Evolutionary conservation across 2,329 filamentous ascomycete species (phyloP), one percentile per base, ranked within the genome.

Genomic region (Pseudofabraea citricarpa): DNA sequence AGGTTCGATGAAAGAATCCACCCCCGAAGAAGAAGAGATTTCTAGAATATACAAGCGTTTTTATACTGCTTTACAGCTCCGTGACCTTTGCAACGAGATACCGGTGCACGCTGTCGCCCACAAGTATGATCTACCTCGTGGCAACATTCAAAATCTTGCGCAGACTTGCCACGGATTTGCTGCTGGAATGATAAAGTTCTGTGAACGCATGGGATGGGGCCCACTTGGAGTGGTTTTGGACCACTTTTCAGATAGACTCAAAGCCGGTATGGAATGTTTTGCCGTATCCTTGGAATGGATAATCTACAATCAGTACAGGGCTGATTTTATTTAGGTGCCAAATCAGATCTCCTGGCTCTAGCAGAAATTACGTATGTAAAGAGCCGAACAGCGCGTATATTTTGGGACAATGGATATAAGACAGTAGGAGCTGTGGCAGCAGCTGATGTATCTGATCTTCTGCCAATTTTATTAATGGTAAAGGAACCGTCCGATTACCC

Each of bases 161-260:
- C 84, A 88, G 54, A 85, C 81, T 1, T 89, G 85, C 52, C 81
- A 88, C 51, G 86, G 86, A 0, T 90, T 90, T 56, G 86, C 85
- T 3, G 83, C 83, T 2, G 85, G 85, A 3, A 87, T 89, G 71
- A 79, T 90, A 47, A 88, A 86, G 52, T 90, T 90, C 56, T 90
- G 85, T 57, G 74, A 87, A 52, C 74, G 79, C 15, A 88, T 90
- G 85, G 79, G 75, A 2, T 89, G 85, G 83, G 77, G 76, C 1
- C 79, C 85, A 54, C 76, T 90, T 59, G 79, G 80, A 6, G 83
- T 81, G 4, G 81, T 84, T 6, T 68, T 90, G 23, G 83, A 89
- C 51, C 85, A 90, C 57, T 89, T 87, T 65, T 80, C 81, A 1
- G 85, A 89, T 61, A 73, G 86, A 18, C 69, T 90, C 6, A 79